Evolutionary conservation across 371 early-diverging fungal genomes (phyloP).

Genomic region (Dinochytrium kinnereticum): DNA sequence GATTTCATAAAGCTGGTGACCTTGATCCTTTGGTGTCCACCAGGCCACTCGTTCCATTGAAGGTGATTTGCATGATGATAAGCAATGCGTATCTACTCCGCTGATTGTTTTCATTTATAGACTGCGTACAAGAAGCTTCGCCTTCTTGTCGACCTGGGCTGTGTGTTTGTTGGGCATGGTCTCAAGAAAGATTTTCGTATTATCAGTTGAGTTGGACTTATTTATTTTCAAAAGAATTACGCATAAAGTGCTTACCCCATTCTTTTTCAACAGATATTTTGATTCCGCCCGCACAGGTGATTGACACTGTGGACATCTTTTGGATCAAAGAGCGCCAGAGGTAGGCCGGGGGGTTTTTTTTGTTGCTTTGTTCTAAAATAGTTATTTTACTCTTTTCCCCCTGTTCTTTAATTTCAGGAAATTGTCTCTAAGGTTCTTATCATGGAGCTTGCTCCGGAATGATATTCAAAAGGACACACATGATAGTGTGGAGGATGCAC

Average conservation of each 20-base stretch:
- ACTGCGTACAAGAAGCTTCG: constrained; percentile 87
- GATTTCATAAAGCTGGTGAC: constrained; percentile 66
- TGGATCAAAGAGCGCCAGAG: constrained; percentile 77
- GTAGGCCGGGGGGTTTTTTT: constrained; percentile 38
- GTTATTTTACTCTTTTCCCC: no score
- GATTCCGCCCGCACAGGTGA: constrained; percentile 83
- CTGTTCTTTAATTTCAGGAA: no score
- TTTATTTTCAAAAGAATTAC: constrained; percentile 11
- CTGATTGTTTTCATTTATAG: constrained; percentile 16
- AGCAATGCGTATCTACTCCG: no score
- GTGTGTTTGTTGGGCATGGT: constrained; percentile 93
- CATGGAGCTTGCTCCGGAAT: constrained; percentile 85
- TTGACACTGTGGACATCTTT: constrained; percentile 92
- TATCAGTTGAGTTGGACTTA: constrained; percentile 19
- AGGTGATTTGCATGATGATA: constrained; percentile 58
- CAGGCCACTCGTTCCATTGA: constrained; percentile 83
- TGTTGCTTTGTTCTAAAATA: background rate
- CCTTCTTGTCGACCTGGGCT: constrained; percentile 83
- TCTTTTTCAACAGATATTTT: constrained; percentile 61
- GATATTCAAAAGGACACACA: constrained; percentile 88
- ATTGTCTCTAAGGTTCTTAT: constrained; percentile 87
- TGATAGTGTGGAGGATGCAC: constrained; percentile 93
- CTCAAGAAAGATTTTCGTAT: constrained; percentile 88
- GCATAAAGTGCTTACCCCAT: background rate
- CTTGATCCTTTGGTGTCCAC: constrained; percentile 72